phyloP scores from a whole-genome alignment of 1,284 basidiomycete species.

The Cystobasidium pallidum region DNA sequence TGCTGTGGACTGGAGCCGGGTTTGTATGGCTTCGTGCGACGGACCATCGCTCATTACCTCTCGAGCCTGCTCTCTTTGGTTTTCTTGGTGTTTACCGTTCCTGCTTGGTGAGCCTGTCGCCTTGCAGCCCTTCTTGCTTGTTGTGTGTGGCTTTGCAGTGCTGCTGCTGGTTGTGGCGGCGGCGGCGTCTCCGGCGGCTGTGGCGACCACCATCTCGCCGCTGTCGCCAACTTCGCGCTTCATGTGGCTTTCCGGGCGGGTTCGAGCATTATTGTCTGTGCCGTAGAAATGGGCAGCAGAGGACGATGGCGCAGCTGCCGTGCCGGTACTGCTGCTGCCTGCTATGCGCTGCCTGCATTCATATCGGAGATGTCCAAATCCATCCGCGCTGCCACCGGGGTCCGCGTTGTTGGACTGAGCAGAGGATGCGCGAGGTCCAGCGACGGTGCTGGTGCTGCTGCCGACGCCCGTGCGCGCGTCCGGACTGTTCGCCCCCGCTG shows the following conservation, averaged over 20 bases:
- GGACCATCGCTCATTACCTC: neutral
- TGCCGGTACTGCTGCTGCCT: neutral
- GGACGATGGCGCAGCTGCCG: neutral
- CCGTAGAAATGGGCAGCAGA: neutral
- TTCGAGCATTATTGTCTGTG: neutral
- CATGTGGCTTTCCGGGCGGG: neutral
- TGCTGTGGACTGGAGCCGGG: neutral
- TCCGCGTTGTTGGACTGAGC: conserved; percentile 18
- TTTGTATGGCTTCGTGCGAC: neutral
- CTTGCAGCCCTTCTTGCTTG: neutral
- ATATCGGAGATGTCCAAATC: neutral
- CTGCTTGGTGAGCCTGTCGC: neutral
- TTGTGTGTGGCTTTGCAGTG: neutral
- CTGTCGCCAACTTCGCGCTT: neutral
- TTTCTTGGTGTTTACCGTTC: neutral
- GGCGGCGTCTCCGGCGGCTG: neutral
- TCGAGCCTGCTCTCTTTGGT: neutral
- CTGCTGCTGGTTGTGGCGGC: neutral
- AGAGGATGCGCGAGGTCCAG: neutral
- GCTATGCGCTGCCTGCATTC: neutral
- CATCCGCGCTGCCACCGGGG: neutral
- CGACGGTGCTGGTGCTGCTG: neutral
- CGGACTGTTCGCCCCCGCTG: neutral
- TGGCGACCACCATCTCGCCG: neutral
- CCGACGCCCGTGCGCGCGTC: neutral